Base-by-base conservation (phyloP, 164 flowering plant species). In the Aristolochia californica region DNA sequence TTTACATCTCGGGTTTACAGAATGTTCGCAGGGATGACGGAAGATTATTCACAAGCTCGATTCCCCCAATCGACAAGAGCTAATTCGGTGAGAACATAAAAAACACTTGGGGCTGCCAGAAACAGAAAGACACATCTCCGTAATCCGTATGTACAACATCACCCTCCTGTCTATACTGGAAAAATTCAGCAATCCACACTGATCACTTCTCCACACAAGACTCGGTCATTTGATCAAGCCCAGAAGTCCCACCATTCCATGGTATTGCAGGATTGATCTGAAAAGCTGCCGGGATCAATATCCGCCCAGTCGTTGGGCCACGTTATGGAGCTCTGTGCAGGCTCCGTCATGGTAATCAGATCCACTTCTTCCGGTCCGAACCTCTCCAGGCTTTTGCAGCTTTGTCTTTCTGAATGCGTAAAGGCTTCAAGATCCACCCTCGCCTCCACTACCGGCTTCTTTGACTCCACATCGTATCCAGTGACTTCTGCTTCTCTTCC, bases 171-270 rank as follows among this genome's bases (percentile, higher is more conserved):
- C 9, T 34, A 34, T 12, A 34, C 5, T 3, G 7, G 7, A 28
- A 28, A n/a, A n/a, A n/a, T n/a, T 28, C 9, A 34, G 10, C n/a
- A n/a, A n/a, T 34, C 40, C 40, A 34, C 10, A 34, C 10, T 7
- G n/a, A n/a, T n/a, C n/a, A 7, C 34, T 34, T 34, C 7, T 34
- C 7, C 10, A 34, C 40, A 8, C 40, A 34, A 34, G 11, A 5
- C 40, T 34, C 40, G 40, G 40, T 34, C 40, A 8, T 34, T 34
- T 34, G 10, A 23, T 72, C 55, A 73, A 22, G 58, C 57, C 77
- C 77, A 73, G 11, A 70, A 25, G 26, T 73, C 79, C 77, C 83
- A 79, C 87, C 85, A 80, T 40, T 74, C 74, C 28, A 74, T 66
- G 62, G 53, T 66, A 61, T 63, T 66, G 30, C 69, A 70, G 13